Conservation (phyloP, 768 basidiomycete genomes). For the Phlebiopsis flavidoalba region DNA sequence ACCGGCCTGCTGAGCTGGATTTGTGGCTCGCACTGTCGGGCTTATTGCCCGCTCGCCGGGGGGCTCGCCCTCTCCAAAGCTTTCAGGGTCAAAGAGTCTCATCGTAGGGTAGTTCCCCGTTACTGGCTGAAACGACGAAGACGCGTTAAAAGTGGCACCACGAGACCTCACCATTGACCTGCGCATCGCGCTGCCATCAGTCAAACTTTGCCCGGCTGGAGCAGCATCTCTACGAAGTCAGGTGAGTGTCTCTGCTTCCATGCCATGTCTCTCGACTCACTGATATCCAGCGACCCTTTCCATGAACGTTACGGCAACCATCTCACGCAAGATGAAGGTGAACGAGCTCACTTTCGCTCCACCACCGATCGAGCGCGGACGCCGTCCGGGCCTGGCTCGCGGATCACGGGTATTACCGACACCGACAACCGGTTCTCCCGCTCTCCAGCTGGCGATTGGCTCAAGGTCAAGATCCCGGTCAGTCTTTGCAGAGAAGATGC, state of each 20-base stretch:
- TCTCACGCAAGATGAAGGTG: conserved; percentile 58
- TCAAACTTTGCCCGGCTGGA: conserved; percentile 46
- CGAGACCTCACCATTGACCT: conserved; percentile 44
- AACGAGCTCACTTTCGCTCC: conserved; percentile 60
- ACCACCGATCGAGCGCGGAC: conserved; percentile 42
- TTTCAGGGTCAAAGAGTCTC: conserved; percentile 45
- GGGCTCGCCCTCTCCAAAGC: conserved; percentile 3
- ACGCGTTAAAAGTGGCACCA: conserved; percentile 37
- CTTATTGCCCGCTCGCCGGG: background rate
- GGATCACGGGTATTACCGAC: conserved; percentile 46
- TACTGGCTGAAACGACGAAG: conserved; percentile 55
- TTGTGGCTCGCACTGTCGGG: background rate
- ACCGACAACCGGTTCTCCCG: conserved; percentile 43
- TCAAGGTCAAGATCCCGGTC: conserved; percentile 54
- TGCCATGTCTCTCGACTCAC: background rate
- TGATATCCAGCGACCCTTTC: conserved; percentile 20
- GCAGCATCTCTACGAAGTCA: conserved; percentile 40
- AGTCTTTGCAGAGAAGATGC: conserved; percentile 60
- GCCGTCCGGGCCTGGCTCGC: conserved; percentile 59
- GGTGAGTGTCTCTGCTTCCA: background rate
- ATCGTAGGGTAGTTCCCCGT: conserved; percentile 36
- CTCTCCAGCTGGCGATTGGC: conserved; percentile 68
- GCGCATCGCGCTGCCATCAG: conserved; percentile 54
- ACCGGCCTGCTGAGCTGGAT: background rate
- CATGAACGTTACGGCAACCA: conserved; percentile 30